Base-by-base conservation (phyloP, 257 asterid genomes). In the Nicotiana obtusifolia region DNA sequence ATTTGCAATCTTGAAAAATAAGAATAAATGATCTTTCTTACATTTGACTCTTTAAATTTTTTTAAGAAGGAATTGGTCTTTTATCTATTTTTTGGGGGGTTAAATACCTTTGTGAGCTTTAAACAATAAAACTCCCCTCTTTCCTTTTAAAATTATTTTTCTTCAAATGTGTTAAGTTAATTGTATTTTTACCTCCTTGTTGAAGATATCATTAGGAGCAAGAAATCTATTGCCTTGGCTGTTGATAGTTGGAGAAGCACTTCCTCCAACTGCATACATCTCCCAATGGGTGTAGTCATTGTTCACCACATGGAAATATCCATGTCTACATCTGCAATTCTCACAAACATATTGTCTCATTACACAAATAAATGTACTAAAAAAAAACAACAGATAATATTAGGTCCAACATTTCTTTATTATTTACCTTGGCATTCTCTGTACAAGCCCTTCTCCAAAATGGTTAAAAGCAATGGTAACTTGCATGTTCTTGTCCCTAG, bases 211-310 rank as follows among this genome's bases (percentile, higher is more conserved):
- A 84, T 89, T 86, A 7, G 98, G 95, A 10, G 97, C 98, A 16
- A 92, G 91, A 84, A 94, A 94, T 69, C 97, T 62, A 37, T 94
- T 94, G 47, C 98, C 98, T 77, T 95, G 98, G 81, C 98, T 91
- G 57, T 95, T 95, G 87, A 95, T 93, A 9, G 98, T 95, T 0
- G 98, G 98, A 49, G 85, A 62, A 59, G 97, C 98, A 84, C 98
- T 95, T 5, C 98, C 98, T 10, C 98, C 98, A 76, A 95, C 88
- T 4, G 98, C 97, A 85, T 95, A 93, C 98, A 91, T 95, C 86
- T 92, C 91, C 98, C 98, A 94, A 66, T 93, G 96, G 24, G 97
- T 94, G 56, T 94, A 94, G 89, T 94, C 98, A 89, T 94, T 94
- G 87, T 94, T 94, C 88, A 92, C 98, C 82, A 94, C 97, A 87